Evolutionary conservation across 75 land plant species (phyloP).

Genomic region (Pinus tabuliformis): DNA sequence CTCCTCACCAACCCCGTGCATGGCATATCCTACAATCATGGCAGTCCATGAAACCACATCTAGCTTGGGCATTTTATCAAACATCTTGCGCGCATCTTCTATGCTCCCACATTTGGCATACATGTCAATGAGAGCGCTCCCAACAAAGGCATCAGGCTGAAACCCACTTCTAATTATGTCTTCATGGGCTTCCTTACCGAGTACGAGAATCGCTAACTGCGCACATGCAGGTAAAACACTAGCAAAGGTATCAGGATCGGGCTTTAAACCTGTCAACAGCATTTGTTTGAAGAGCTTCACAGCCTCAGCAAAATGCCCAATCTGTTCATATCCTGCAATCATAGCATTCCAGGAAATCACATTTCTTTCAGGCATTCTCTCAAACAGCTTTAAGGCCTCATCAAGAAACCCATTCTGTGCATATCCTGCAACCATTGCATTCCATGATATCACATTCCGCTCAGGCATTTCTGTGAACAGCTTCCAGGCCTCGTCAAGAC

Average conservation of each 20-base stretch:
- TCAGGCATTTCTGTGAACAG: slow-evolving; percentile 21
- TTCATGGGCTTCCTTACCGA: slow-evolving; percentile 62
- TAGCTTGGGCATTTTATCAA: slow-evolving; percentile 20
- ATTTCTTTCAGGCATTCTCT: no score
- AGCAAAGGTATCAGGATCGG: slow-evolving; percentile 48
- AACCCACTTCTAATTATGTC: slow-evolving; percentile 40
- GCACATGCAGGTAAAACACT: slow-evolving; percentile 57
- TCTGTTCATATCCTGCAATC: slow-evolving; percentile 29
- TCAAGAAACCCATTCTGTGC: not conserved
- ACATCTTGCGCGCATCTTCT: slow-evolving; percentile 18
- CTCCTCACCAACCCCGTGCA: slow-evolving; percentile 4
- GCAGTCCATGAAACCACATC: slow-evolving; percentile 19
- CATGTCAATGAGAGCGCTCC: slow-evolving; percentile 24
- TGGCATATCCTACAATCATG: slow-evolving; percentile 21
- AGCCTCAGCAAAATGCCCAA: slow-evolving; percentile 38
- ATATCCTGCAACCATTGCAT: slow-evolving; percentile 13
- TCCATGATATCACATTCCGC: slow-evolving; percentile 10
- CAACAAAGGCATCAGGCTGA: slow-evolving; percentile 33
- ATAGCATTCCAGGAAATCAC: no score
- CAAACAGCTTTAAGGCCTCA: no score
- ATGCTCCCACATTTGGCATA: slow-evolving; percentile 29
- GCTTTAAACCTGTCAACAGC: slow-evolving; percentile 22
- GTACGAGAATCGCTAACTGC: slow-evolving; percentile 36
- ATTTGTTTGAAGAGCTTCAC: slow-evolving; percentile 39
- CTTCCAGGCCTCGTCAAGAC: slow-evolving; percentile 13